Conservation (phyloP, 257 asterid species). For the Lycium ferocissimum region DNA sequence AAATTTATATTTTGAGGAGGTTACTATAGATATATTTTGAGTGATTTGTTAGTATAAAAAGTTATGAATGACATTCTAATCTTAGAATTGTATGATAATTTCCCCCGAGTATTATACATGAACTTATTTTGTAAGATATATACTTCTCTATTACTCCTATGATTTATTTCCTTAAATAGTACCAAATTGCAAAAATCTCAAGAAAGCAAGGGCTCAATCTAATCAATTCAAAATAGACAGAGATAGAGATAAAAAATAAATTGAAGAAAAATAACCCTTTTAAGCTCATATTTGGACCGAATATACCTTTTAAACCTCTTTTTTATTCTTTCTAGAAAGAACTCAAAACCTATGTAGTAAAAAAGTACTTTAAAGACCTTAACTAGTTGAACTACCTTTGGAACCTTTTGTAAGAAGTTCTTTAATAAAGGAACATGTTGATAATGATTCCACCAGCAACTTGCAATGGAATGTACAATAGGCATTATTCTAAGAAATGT, state of each 20-base stretch:
- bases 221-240: neutral
- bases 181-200: neutral
- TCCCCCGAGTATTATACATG: neutral
- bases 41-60: no score
- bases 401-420: neutral
- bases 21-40: no score
- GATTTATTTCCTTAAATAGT: neutral
- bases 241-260: neutral
- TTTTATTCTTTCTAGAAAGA: neutral
- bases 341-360: neutral
- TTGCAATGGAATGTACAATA: conserved; percentile 13
- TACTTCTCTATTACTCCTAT: neutral
- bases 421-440: neutral
- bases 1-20: no score
- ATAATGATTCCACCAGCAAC: neutral
- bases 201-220: neutral
- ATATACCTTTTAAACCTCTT: conserved; percentile 10
- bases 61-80: neutral
- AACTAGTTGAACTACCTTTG: conserved; percentile 12
- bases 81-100: neutral
- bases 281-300: neutral
- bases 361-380: neutral
- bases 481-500: neutral
- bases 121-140: neutral
- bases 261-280: neutral